These are phyloP conservation scores for Eudorina sp. DNA, from an alignment of 139 green algal genomes.

Conservation along the genomic window DNA sequence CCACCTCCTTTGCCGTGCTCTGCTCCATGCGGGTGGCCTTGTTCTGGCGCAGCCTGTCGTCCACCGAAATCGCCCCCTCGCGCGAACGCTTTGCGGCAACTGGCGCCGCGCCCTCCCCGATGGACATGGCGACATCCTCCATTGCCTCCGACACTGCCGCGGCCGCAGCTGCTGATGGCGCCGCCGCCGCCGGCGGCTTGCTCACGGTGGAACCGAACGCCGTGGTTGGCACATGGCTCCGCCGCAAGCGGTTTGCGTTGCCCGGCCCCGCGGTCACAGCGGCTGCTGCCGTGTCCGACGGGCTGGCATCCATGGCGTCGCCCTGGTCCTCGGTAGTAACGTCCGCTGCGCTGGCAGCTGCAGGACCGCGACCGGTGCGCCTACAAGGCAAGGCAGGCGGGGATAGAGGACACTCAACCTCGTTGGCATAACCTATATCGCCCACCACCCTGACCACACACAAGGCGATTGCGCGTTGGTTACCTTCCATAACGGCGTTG, in stretches of 20 bases:
- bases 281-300: background rate
- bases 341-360: background rate
- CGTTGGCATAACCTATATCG: too few species aligned
- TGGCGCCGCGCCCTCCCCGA: background rate
- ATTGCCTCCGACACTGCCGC: background rate
- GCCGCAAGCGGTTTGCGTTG: background rate
- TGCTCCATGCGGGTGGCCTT: slow-evolving; percentile 26
- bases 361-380: background rate
- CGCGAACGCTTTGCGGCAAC: background rate
- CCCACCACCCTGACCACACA: too few species aligned
- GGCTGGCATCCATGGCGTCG: background rate
- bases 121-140: background rate
- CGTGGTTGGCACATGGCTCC: background rate
- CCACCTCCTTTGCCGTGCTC: slow-evolving; percentile 15
- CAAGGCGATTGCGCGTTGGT: too few species aligned
- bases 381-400: too few species aligned
- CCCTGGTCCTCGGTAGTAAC: background rate
- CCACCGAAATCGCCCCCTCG: background rate
- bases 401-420: too few species aligned
- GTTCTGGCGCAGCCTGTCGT: background rate
- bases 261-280: background rate
- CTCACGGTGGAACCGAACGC: background rate
- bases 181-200: slow-evolving; percentile 21
- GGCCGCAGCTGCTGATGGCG: background rate
- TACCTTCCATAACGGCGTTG: too few species aligned